Percentiles rank a stretch among this genome's conserved stretches.
These are phyloP conservation scores for Nicotiana tabacum DNA, from an alignment of 257 asterid genomes.

Conservation along the genomic window DNA sequence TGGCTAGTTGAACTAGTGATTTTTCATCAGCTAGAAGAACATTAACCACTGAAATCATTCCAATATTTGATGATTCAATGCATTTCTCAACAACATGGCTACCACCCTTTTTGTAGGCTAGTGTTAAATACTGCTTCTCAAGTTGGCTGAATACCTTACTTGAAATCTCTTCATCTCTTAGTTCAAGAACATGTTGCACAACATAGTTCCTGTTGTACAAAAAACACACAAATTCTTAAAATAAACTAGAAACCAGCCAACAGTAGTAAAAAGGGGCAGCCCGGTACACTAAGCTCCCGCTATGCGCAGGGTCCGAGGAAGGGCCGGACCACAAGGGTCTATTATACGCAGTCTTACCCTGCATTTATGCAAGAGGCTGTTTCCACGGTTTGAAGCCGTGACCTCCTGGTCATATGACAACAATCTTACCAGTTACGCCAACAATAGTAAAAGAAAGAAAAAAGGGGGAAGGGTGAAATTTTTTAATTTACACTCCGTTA, in stretches of 20 bases:
- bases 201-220: slow-evolving; percentile 9
- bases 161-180: neutral
- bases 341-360: too few relatives aligned
- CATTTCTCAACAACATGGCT: slow-evolving; percentile 10
- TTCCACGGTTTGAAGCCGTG: too few relatives aligned
- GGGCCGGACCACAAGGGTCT: too few relatives aligned
- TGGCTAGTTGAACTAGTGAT: neutral
- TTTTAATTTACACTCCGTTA: neutral
- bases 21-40: neutral
- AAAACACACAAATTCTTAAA: neutral
- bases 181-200: slow-evolving; percentile 3
- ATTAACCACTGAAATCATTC: neutral
- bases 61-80: neutral
- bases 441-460: neutral
- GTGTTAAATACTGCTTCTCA: neutral
- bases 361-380: too few relatives aligned
- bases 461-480: neutral
- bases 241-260: neutral
- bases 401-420: too few relatives aligned
- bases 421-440: neutral
- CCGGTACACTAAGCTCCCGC: too few relatives aligned
- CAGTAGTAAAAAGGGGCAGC: neutral
- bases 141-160: neutral
- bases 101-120: slow-evolving; percentile 2
- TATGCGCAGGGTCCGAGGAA: too few relatives aligned